A percentile compares a stretch with the other conserved stretches of the same genome.
phyloP scores from a whole-genome alignment of 1,284 basidiomycete species.

The Termitomyces sp. region DNA sequence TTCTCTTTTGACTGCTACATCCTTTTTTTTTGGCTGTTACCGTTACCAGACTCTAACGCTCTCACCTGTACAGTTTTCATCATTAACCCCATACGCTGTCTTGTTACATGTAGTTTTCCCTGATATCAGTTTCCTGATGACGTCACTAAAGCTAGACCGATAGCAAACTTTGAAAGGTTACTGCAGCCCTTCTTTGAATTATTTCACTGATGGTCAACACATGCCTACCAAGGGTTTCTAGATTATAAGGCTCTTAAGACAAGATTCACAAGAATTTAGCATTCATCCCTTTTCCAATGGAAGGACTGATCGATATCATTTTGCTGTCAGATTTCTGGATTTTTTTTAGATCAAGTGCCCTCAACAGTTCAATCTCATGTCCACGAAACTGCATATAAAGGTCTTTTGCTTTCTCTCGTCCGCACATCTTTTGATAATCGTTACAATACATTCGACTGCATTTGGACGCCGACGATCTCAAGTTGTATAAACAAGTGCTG shows the following conservation, averaged over 20 bases:
- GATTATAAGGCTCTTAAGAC: background rate
- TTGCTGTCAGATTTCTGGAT: no score
- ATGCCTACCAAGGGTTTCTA: background rate
- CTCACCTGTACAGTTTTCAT: background rate
- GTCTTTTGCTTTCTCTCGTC: no score
- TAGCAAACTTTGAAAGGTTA: background rate
- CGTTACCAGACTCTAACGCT: background rate
- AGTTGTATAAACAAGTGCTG: no score
- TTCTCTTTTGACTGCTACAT: background rate
- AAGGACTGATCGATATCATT: no score
- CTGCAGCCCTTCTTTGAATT: no score
- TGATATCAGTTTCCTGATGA: background rate
- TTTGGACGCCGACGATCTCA: no score
- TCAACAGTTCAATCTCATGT: no score
- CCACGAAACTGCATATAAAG: no score
- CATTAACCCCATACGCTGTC: background rate
- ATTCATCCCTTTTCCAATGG: no score
- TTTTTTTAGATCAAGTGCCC: no score
- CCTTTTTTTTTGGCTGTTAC: background rate
- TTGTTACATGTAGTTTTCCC: background rate
- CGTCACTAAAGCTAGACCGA: background rate
- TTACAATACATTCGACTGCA: no score
- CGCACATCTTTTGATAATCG: no score
- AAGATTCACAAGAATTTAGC: background rate
- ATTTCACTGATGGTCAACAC: background rate